Evolutionary conservation across 1,284 basidiomycete species (phyloP), one percentile per base, ranked within the genome.

Genomic region (Omphalotus olearius): DNA sequence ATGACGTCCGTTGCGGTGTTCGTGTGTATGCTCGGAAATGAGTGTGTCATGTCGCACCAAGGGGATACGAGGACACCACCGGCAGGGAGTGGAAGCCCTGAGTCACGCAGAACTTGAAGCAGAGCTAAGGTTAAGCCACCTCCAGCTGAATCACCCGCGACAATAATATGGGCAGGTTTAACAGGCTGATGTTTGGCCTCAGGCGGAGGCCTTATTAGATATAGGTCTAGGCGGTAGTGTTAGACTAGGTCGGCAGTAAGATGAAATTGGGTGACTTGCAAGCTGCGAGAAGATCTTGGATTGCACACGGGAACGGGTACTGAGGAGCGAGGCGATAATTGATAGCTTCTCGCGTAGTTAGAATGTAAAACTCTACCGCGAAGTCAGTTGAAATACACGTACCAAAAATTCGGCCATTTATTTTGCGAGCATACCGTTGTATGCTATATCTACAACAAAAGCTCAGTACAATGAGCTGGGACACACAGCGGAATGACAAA

Each of bases 1-100:
- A 95, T 80, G 44, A 95, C 75, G 61, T 93, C 89, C 52, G 88
- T 95, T 5, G 81, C 78, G 0, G 91, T 93, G 65, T 98, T 98
- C 45, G 78, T 73, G 61, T 91, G 77, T 42, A 97, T 80, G 54
- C 91, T 94, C 0, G 92, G 91, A 66, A 98, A 98, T 0, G 90
- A 94, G 66, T 99, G 96, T 0, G 93, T 95, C 45, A 98, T 69
- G 66, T 98, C 95, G 65, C 88, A 91, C 92, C 91, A 96, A 0
- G 93, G 93, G 26, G 90, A 93, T 56, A 96, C 86, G 26, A 94
- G 70, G 4, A 93, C 75, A 1, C 82, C 91, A 6, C 92, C 94
- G 1, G 93, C 91, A 0, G 95, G 96, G 44, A 82, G 61, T 1
- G 93, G 93, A 20, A 97, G 71, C 0, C 81, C 85, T 1, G 81